Conservation (phyloP, 1,284 basidiomycete species). For the Austroboletus novae-zelandiae region DNA sequence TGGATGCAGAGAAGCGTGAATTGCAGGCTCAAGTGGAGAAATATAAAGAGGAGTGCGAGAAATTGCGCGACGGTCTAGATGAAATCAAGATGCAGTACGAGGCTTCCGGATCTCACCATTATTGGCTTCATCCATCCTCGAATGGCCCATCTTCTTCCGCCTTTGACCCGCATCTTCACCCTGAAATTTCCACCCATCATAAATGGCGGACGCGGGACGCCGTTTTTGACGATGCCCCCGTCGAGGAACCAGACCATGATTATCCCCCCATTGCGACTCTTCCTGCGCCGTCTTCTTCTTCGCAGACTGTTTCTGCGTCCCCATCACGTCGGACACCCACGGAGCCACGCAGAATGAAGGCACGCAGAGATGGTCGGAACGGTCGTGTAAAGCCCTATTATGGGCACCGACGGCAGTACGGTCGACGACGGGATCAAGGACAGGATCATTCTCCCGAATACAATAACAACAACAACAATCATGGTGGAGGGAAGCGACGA, state of each 20-base stretch:
- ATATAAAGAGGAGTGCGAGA: constrained; percentile 9
- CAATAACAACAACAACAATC: too few species aligned
- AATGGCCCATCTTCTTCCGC: constrained; percentile 1
- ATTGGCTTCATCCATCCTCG: not conserved
- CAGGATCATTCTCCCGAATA: too few species aligned
- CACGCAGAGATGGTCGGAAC: not conserved
- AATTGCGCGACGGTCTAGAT: constrained; percentile 9
- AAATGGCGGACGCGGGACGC: constrained; percentile 16
- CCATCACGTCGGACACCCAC: constrained; percentile 6
- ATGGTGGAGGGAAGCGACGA: not conserved
- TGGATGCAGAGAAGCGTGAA: constrained; percentile 18
- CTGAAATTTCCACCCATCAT: constrained; percentile 14
- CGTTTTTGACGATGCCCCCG: not conserved
- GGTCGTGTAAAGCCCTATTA: not conserved
- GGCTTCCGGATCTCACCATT: not conserved
- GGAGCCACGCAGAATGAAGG: constrained; percentile 7
- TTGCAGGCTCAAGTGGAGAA: constrained; percentile 11
- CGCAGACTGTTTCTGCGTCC: constrained; percentile 2
- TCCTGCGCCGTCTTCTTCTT: constrained; percentile 7
- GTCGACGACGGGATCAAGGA: too few species aligned
- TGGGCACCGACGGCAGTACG: not conserved
- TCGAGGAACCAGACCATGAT: constrained; percentile 6
- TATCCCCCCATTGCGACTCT: constrained; percentile 22
- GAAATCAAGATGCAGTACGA: constrained; percentile 17
- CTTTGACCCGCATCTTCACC: not conserved